Evolutionary conservation across 176 grass and related monocot species (phyloP).

Genomic region (Bolboschoenus planiculmis): DNA sequence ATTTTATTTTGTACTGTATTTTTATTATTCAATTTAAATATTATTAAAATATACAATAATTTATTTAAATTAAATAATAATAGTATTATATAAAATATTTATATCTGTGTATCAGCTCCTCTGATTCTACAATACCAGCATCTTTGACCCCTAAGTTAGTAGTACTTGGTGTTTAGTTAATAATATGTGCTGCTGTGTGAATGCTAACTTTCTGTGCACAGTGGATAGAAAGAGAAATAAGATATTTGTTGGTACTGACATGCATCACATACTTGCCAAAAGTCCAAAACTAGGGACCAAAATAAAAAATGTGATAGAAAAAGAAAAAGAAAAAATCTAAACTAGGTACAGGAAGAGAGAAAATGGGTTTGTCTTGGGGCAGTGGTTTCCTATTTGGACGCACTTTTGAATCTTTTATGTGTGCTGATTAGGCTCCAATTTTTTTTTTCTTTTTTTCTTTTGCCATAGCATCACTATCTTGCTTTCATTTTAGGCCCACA

Average conservation of each 20-base stretch:
- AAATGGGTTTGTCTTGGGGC: neutral
- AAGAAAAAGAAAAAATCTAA: neutral
- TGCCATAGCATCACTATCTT: neutral
- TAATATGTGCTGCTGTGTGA: neutral
- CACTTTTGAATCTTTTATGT: slow-evolving; percentile 6
- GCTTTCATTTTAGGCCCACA: neutral
- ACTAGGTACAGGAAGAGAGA: neutral
- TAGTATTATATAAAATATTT: too few species aligned
- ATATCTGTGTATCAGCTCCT: too few species aligned
- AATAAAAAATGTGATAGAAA: neutral
- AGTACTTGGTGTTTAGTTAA: neutral
- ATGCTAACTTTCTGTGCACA: neutral
- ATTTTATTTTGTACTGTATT: too few species aligned
- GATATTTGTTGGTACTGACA: neutral
- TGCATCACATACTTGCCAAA: neutral
- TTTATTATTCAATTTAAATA: too few species aligned
- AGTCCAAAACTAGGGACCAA: neutral
- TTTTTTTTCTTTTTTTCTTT: neutral
- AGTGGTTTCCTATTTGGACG: neutral
- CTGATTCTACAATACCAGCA: neutral
- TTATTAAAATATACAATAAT: too few species aligned
- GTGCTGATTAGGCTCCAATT: neutral
- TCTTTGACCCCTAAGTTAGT: neutral
- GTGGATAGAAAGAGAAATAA: neutral
- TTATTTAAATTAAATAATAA: too few species aligned